These are phyloP conservation scores for Colletotrichum nymphaeae DNA, from an alignment of 2,329 filamentous ascomycete species.

Conservation along the genomic window DNA sequence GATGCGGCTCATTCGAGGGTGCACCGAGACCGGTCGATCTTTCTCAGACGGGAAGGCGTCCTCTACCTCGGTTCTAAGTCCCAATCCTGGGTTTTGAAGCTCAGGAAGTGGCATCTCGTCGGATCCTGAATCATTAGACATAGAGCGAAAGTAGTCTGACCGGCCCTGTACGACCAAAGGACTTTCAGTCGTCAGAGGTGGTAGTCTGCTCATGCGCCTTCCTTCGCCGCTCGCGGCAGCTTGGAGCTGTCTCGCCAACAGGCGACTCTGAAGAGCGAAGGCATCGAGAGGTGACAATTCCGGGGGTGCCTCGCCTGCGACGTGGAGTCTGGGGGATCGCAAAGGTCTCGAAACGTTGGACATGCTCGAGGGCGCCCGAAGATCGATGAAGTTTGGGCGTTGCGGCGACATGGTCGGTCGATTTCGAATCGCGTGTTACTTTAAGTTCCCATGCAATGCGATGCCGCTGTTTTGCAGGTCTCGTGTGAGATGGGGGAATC, in stretches of 20 bases:
- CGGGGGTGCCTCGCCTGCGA: conserved; percentile 85
- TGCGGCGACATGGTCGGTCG: conserved; percentile 57
- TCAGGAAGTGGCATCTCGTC: conserved; percentile 49
- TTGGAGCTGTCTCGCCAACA: conserved; percentile 88
- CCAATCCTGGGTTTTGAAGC: conserved; percentile 51
- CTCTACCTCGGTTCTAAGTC: conserved; percentile 66
- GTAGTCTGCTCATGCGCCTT: conserved; percentile 84
- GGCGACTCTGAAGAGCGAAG: conserved; percentile 89
- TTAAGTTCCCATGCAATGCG: conserved; percentile 26
- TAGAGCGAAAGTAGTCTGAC: conserved; percentile 83
- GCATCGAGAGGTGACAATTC: conserved; percentile 95
- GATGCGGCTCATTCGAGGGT: conserved; percentile 78
- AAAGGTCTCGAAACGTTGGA: conserved; percentile 64
- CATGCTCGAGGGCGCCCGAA: conserved; percentile 63
- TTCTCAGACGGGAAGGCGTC: conserved; percentile 56
- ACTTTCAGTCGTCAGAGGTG: conserved; percentile 84
- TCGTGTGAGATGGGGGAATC: conserved; percentile 1
- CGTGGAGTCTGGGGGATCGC: conserved; percentile 79
- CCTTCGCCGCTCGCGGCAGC: conserved; percentile 78
- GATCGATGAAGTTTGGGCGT: conserved; percentile 69
- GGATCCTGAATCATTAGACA: conserved; percentile 71
- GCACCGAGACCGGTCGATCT: conserved; percentile 78
- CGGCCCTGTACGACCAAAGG: conserved; percentile 80
- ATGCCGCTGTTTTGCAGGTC: not conserved
- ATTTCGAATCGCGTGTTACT: conserved; percentile 14